phyloP scores from a whole-genome alignment of 192 early-diverging fungal species.

The Obelidium mucronatum region DNA sequence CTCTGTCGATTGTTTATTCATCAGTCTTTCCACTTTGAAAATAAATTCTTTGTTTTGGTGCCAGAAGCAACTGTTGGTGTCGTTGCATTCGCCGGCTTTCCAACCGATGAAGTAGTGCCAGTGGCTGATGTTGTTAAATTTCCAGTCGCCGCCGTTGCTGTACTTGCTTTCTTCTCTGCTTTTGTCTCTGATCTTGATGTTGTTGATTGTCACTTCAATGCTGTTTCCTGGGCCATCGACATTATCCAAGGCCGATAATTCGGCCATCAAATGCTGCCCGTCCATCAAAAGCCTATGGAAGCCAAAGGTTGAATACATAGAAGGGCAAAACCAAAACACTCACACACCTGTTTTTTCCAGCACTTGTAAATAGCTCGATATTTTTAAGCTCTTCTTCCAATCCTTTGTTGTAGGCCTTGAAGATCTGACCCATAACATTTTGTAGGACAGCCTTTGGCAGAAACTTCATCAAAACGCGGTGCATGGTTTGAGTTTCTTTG shows the following conservation, averaged over 20 bases:
- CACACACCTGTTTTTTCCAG: constrained; percentile 71
- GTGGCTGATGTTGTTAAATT: no score
- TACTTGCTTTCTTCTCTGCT: constrained; percentile 15
- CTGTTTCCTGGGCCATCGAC: constrained; percentile 76
- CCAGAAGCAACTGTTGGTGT: constrained; percentile 1
- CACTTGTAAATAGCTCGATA: constrained; percentile 54
- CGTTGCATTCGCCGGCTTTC: neutral
- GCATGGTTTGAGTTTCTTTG: constrained; percentile 89
- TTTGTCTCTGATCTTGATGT: constrained; percentile 75
- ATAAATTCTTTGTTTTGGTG: constrained; percentile 23
- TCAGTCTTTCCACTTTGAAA: constrained; percentile 36
- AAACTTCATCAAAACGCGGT: constrained; percentile 91
- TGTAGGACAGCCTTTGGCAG: constrained; percentile 74
- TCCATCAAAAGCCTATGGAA: constrained; percentile 74
- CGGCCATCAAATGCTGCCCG: constrained; percentile 73
- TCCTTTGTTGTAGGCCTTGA: constrained; percentile 75
- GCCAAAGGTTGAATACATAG: neutral
- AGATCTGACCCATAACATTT: constrained; percentile 80
- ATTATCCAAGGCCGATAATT: constrained; percentile 71
- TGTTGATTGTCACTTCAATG: constrained; percentile 82
- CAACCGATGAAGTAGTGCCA: neutral
- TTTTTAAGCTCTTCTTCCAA: constrained; percentile 76
- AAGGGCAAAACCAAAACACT: neutral
- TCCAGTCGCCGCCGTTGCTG: neutral
- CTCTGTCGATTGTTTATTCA: neutral